Evolutionary conservation across 225 moss, liverwort and hornwort genomes (phyloP).

Genomic region (Bryum argenteum): DNA sequence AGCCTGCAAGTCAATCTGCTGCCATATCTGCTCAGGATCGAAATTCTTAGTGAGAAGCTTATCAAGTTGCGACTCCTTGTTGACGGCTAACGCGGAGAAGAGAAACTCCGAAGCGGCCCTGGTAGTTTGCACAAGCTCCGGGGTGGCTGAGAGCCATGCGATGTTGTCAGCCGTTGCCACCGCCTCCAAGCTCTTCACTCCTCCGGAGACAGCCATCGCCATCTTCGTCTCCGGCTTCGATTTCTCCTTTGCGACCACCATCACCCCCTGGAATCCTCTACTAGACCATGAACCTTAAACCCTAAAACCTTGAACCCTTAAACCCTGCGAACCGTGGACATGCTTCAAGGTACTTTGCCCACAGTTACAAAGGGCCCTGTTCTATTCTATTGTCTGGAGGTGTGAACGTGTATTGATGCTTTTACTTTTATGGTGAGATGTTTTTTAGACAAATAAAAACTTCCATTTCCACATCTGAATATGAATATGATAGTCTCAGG

Average conservation of each 20-base stretch:
- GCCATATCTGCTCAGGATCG: constrained; percentile 96
- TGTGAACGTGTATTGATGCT: no score
- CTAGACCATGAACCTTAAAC: not conserved
- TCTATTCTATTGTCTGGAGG: no score
- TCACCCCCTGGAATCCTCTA: not conserved
- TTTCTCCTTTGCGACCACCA: not conserved
- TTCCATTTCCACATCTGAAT: no score
- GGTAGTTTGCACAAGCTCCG: constrained; percentile 56
- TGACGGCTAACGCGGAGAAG: constrained; percentile 64
- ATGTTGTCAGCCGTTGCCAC: constrained; percentile 67
- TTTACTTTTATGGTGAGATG: no score
- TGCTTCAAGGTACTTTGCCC: no score
- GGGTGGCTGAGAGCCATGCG: constrained; percentile 68
- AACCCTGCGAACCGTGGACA: no score
- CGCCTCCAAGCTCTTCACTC: constrained; percentile 46
- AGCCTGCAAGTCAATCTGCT: constrained; percentile 94
- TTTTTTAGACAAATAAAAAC: no score
- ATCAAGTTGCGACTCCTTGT: constrained; percentile 59
- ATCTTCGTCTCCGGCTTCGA: not conserved
- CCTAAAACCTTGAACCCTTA: not conserved
- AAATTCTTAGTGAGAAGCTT: constrained; percentile 76
- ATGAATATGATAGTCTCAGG: no score
- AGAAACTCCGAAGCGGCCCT: constrained; percentile 74
- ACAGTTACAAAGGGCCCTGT: no score
- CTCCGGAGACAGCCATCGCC: not conserved